Conservation (phyloP, 179 eudicot species). For the Kewa caespitosa region DNA sequence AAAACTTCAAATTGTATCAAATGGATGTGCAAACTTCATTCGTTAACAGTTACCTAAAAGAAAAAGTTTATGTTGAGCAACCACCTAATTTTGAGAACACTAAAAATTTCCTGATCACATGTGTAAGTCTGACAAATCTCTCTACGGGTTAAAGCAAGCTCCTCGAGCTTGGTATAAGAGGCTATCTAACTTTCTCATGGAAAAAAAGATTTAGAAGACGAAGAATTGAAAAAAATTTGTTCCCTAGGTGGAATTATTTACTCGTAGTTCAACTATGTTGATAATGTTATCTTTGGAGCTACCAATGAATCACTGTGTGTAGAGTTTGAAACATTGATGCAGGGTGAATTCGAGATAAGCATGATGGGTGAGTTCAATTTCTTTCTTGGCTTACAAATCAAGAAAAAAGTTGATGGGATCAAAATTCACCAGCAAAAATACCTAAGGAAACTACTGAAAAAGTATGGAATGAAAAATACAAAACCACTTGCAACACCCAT, state of each 20-base stretch:
- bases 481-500: not conserved
- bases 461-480: not conserved
- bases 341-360: conserved; percentile 1
- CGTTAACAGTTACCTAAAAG: not conserved
- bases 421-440: not conserved
- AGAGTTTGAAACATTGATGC: not conserved
- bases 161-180: conserved; percentile 23
- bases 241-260: not conserved
- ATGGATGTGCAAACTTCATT: conserved; percentile 1
- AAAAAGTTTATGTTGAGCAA: conserved; percentile 6
- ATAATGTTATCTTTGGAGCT: conserved; percentile 14
- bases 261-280: conserved; percentile 5
- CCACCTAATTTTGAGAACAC: conserved; percentile 8
- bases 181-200: not conserved
- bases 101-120: conserved; percentile 1
- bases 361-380: conserved; percentile 20
- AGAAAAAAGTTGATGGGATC: not conserved
- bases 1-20: not conserved
- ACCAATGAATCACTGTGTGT: conserved; percentile 5
- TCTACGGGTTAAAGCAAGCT: conserved; percentile 20
- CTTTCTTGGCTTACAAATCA: conserved; percentile 9
- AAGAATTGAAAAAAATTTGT: conserved; percentile 4
- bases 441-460: not conserved
- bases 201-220: conserved; percentile 5
- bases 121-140: not conserved